Conservation (phyloP, 2,329 filamentous ascomycete genomes). For the Exutisphaerella laricina region DNA sequence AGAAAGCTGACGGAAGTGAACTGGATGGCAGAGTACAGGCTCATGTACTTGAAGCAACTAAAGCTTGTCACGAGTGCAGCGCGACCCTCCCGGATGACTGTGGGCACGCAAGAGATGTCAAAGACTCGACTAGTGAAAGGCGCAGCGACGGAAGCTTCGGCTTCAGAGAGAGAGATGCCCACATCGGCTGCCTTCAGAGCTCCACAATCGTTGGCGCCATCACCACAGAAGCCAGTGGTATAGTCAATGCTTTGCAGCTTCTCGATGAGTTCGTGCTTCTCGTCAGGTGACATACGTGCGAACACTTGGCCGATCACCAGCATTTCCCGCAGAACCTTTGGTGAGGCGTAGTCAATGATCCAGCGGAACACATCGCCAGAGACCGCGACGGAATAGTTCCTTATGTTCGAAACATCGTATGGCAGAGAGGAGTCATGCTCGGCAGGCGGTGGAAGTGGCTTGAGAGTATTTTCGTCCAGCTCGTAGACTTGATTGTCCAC, state of each 20-base stretch:
- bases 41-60: conserved; percentile 99
- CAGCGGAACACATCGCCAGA: conserved; percentile 94
- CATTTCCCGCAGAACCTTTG: conserved; percentile 78
- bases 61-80: conserved; percentile 97
- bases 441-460: conserved; percentile 66
- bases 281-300: conserved; percentile 96
- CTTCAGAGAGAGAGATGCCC: conserved; percentile 92
- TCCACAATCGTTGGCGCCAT: conserved; percentile 95
- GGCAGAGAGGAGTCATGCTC: conserved; percentile 77
- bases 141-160: conserved; percentile 95
- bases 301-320: conserved; percentile 89
- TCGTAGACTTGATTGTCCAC: conserved; percentile 79
- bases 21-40: conserved; percentile 96
- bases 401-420: conserved; percentile 73
- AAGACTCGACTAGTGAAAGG: conserved; percentile 95
- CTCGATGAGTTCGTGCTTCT: conserved; percentile 96
- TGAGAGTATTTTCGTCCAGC: conserved; percentile 72
- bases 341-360: conserved; percentile 84
- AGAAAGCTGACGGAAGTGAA: conserved; percentile 96
- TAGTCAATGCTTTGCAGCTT: conserved; percentile 96
- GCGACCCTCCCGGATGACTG: conserved; percentile 87
- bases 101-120: conserved; percentile 90
- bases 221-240: conserved; percentile 91
- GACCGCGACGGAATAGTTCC: conserved; percentile 83
- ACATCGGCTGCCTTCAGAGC: conserved; percentile 96